Conservation (phyloP, 2,329 filamentous ascomycete genomes). For the Trichocomaceae sp. region DNA sequence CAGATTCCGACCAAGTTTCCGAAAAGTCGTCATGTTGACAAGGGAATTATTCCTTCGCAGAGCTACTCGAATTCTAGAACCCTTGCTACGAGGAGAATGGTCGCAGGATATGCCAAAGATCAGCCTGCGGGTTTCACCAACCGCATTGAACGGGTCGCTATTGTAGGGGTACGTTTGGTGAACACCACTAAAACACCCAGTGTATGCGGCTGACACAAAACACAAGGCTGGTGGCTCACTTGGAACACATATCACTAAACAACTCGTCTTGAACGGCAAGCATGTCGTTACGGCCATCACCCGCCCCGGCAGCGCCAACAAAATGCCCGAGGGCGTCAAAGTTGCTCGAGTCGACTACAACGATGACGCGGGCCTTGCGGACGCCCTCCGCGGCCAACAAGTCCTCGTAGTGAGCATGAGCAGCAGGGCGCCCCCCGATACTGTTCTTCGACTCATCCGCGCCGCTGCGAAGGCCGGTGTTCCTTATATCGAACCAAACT, state of each 20-base stretch:
- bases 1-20: too few species aligned
- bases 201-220: too few species aligned
- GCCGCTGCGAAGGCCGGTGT: slow-evolving; percentile 53
- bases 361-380: slow-evolving; percentile 28
- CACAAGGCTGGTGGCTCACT: slow-evolving; percentile 3
- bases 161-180: slow-evolving; percentile 8
- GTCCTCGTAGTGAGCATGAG: slow-evolving; percentile 52
- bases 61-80: too few species aligned
- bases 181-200: too few species aligned
- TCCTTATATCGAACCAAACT: slow-evolving; percentile 52
- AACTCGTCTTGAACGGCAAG: slow-evolving; percentile 4
- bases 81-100: too few species aligned
- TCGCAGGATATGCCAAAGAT: slow-evolving; percentile 7
- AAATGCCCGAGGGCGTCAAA: neutral
- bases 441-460: slow-evolving; percentile 42
- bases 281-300: slow-evolving; percentile 5
- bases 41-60: too few species aligned
- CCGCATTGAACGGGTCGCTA: neutral
- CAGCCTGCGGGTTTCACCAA: slow-evolving; percentile 4
- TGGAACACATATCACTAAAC: neutral
- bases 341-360: slow-evolving; percentile 15
- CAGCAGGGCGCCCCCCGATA: slow-evolving; percentile 38
- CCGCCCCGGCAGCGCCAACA: neutral
- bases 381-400: slow-evolving; percentile 50
- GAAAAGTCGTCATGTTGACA: too few species aligned